Evolutionary conservation across 768 basidiomycete genomes (phyloP), one percentile per base, ranked within the genome.

Genomic region (Coprinopsis strossmayeri): DNA sequence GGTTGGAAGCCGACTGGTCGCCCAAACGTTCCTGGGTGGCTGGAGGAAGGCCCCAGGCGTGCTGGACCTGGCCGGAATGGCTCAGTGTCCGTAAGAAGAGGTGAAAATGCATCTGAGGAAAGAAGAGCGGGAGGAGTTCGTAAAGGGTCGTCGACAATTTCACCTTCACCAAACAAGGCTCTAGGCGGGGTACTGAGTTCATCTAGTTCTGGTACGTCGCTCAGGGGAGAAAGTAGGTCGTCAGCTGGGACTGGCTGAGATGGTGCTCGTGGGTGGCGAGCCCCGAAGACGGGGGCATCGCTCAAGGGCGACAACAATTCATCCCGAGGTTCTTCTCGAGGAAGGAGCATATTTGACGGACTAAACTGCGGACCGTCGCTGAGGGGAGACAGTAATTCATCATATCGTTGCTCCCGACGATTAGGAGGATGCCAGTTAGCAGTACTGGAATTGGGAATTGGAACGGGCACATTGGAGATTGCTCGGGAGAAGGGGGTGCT

Each of bases 91-190:
- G 54, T 38, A 5, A 56, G 25, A 2, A 59, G 38, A 0, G 58
- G 57, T 1, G 61, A 65, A 17, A 64, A 57, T 25, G 37, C 35
- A 11, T 45, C n/a, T 1, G 43, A 35, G 5, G 43, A 45, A 3
- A 34, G 13, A 28, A 39, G 15, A 18, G 25, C 2, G 4, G 24
- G 28, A 12, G 49, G 49, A 13, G 49, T 50, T 20, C 49, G 43
- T 24, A 50, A 26, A 4, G 49, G 49, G 42, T 50, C 49, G 44
- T 50, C 34, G 9, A 2, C 17, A n/a, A 25, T 35, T 26, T 26
- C 42, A 21, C 18, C 30, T 17, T 21, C 18, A 17, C 18, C 27
- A 11, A 21, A 3, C 20, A 42, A 42, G 10, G 26, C 18, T 3
- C 13, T 10, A 23, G 49, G 49, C 3, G 49, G 49, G 11, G 49